Evolutionary conservation across 2,329 filamentous ascomycete species (phyloP).

Genomic region (Erysiphe pulchra): DNA sequence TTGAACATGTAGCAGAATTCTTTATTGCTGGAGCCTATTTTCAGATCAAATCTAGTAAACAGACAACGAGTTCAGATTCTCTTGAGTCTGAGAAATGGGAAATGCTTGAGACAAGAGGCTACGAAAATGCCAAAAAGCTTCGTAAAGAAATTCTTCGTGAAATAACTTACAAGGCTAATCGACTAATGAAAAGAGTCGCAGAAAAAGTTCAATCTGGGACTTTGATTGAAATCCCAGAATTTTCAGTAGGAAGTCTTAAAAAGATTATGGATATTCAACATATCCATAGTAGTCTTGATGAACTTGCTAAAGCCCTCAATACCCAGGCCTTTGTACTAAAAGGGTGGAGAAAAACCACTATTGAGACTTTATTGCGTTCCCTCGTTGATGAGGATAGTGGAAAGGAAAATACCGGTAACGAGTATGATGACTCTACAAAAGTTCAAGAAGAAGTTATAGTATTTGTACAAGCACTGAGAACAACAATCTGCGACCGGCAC

Average conservation of each 20-base stretch:
- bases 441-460: conserved; percentile 73
- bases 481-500: conserved; percentile 53
- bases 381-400: conserved; percentile 61
- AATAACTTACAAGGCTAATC: conserved; percentile 28
- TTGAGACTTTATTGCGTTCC: conserved; percentile 44
- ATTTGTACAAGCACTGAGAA: conserved; percentile 55
- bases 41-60: conserved; percentile 50
- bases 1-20: conserved; percentile 62
- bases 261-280: conserved; percentile 49
- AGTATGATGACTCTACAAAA: conserved; percentile 70
- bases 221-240: conserved; percentile 37
- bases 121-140: conserved; percentile 53
- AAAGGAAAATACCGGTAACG: conserved; percentile 61
- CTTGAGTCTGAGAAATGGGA: conserved; percentile 41
- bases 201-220: conserved; percentile 24
- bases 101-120: conserved; percentile 42
- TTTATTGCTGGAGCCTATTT: conserved; percentile 66
- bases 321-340: conserved; percentile 44
- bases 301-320: conserved; percentile 40
- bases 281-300: conserved; percentile 38
- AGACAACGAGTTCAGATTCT: conserved; percentile 37
- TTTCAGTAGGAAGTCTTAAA: conserved; percentile 23
- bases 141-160: conserved; percentile 54
- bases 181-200: conserved; percentile 35
- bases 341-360: conserved; percentile 48